Percentiles rank a stretch among this genome's conserved stretches.
Evolutionary conservation across 78 protist species (phyloP).

Genomic region (Polysphondylium violaceum): DNA sequence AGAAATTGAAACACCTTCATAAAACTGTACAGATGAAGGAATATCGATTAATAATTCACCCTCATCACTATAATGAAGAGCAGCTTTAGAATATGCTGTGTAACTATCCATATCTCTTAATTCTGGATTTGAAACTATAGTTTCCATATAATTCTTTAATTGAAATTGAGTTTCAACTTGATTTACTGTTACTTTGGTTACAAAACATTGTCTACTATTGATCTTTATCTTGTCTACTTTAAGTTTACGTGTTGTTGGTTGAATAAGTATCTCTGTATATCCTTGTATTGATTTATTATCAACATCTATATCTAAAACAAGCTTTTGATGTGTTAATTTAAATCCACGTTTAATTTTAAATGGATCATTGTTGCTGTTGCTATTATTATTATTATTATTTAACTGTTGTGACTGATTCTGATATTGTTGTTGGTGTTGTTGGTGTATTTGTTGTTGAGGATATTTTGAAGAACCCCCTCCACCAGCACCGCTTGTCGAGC

Average conservation of each 20-base stretch:
- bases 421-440: neutral
- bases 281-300: constrained; percentile 36
- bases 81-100: constrained; percentile 52
- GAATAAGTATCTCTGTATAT: constrained; percentile 54
- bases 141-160: constrained; percentile 41
- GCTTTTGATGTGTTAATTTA: constrained; percentile 57
- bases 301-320: constrained; percentile 64
- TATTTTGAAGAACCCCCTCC: too few relatives aligned
- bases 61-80: constrained; percentile 47
- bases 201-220: constrained; percentile 40
- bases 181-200: constrained; percentile 23
- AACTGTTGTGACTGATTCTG: neutral
- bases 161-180: constrained; percentile 42
- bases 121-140: constrained; percentile 21
- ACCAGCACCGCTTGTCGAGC: too few relatives aligned
- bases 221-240: constrained; percentile 47
- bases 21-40: constrained; percentile 52
- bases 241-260: constrained; percentile 60
- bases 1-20: constrained; percentile 24
- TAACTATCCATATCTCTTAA: constrained; percentile 44
- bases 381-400: neutral
- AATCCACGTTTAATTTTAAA: constrained; percentile 36
- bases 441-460: neutral
- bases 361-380: neutral
- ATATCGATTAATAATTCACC: constrained; percentile 66